These are phyloP conservation scores for Paraconiothyrium sp. DNA, from an alignment of 2,329 filamentous ascomycete species.

Conservation along the genomic window DNA sequence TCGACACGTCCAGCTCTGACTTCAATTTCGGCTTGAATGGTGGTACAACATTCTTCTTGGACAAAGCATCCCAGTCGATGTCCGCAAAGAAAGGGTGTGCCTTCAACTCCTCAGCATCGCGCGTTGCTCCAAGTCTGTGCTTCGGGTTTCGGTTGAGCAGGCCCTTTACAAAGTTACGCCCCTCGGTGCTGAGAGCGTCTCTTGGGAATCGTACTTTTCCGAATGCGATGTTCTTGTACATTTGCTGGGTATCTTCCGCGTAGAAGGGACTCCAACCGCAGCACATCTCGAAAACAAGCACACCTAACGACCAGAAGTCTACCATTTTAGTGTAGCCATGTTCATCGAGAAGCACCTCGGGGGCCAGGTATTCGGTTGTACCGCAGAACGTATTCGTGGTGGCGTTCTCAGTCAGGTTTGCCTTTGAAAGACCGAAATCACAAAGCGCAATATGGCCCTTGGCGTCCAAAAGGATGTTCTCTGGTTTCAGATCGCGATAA, in stretches of 20 bases:
- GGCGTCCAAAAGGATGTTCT: slow-evolving; percentile 95
- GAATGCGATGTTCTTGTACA: slow-evolving; percentile 99
- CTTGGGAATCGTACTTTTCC: slow-evolving; percentile 97
- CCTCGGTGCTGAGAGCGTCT: slow-evolving; percentile 92
- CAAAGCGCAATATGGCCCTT: slow-evolving; percentile 98
- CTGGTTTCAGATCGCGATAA: slow-evolving; percentile 95
- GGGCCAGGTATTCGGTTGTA: slow-evolving; percentile 96
- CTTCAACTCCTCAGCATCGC: slow-evolving; percentile 94
- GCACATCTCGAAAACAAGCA: slow-evolving; percentile 99
- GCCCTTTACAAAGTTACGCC: slow-evolving; percentile 97
- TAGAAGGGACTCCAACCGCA: slow-evolving; percentile 99
- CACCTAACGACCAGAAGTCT: slow-evolving; percentile 98
- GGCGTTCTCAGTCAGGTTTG: slow-evolving; percentile 94
- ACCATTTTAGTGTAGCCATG: slow-evolving; percentile 99
- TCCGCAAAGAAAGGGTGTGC: slow-evolving; percentile 93
- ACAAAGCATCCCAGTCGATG: slow-evolving; percentile 88
- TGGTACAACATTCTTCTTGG: slow-evolving; percentile 90
- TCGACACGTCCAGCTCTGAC: slow-evolving; percentile 94
- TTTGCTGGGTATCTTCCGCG: slow-evolving; percentile 98
- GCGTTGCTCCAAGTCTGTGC: slow-evolving; percentile 88
- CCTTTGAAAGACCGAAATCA: slow-evolving; percentile 97
- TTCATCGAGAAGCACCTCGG: slow-evolving; percentile 94
- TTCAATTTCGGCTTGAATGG: slow-evolving; percentile 98
- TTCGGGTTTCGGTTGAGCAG: slow-evolving; percentile 96
- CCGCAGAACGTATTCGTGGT: slow-evolving; percentile 99